These are phyloP conservation scores for Botrytis sinoallii DNA, from an alignment of 2,329 filamentous ascomycete species.

Conservation along the genomic window DNA sequence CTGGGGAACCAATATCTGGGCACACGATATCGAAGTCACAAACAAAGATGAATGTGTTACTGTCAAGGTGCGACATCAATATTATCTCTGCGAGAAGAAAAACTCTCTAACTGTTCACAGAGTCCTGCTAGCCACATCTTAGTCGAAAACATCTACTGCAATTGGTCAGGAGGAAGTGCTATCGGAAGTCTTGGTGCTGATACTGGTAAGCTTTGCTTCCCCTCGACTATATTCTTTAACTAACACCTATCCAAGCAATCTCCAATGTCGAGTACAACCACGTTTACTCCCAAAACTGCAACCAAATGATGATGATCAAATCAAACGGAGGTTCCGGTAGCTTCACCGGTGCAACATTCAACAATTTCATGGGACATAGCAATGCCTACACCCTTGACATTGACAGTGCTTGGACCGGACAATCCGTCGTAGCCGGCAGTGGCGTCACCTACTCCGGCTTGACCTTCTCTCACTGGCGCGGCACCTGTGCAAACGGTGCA, in stretches of 20 bases:
- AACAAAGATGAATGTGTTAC: slow-evolving; percentile 62
- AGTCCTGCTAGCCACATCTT: slow-evolving; percentile 56
- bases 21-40: slow-evolving; percentile 59
- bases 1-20: slow-evolving; percentile 52
- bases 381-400: slow-evolving; percentile 58
- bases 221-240: neutral
- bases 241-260: slow-evolving; percentile 39
- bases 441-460: slow-evolving; percentile 53
- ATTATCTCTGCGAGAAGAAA: neutral
- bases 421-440: slow-evolving; percentile 43
- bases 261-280: slow-evolving; percentile 54
- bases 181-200: slow-evolving; percentile 53
- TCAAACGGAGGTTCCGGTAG: slow-evolving; percentile 54
- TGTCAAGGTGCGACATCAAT: slow-evolving; percentile 42
- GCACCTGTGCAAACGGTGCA: slow-evolving; percentile 44
- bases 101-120: slow-evolving; percentile 25
- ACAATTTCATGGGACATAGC: slow-evolving; percentile 57
- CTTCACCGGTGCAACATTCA: slow-evolving; percentile 48
- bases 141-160: slow-evolving; percentile 60
- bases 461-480: slow-evolving; percentile 54
- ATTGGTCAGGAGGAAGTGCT: slow-evolving; percentile 57
- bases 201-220: slow-evolving; percentile 33
- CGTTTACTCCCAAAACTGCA: slow-evolving; percentile 55
- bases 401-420: slow-evolving; percentile 51
- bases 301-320: slow-evolving; percentile 64